Evolutionary conservation across 768 basidiomycete species (phyloP), one percentile per base, ranked within the genome.

Genomic region (Scleroderma bovista): DNA sequence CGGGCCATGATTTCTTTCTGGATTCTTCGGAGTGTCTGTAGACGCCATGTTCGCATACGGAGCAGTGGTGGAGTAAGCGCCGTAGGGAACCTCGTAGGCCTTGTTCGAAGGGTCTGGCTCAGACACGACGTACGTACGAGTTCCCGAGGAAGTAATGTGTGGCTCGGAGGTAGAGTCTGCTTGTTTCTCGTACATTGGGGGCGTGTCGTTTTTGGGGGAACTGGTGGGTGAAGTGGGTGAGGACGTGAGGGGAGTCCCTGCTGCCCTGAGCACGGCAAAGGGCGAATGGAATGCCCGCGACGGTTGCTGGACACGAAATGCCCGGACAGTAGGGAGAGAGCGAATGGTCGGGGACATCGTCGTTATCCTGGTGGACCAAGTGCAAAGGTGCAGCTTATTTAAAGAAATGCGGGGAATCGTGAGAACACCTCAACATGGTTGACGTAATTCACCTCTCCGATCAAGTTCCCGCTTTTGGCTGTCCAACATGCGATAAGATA

Each of bases 51-150:
- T 71, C 48, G 71, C 65, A 60, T 75, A 77, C 16, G 80, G 70
- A 2, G 72, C 64, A 19, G 77, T 75, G 26, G 72, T 71, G 37
- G 78, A 74, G 63, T 81, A 82, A 6, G 84, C 86, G 56, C 86
- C 86, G 11, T 80, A 77, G 2, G 86, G 86, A n/a, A 88, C 84
- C 56, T 77, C 70, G 57, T 86, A 86, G 29, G 78, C 77, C 38
- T 73, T 76, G 48, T 80, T 63, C 49, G 79, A 70, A 31, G 78
- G 74, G 66, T 87, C 83, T 34, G 86, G 86, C 62, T 84, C 75
- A 29, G 83, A 86, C 54, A 87, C 86, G 54, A 88, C 83, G 58
- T 88, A 84, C 31, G 81, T 83, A 50, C 75, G 81, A 26, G 75
- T 73, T 31, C 79, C 80, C 32, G 69, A 63, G 33, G 65, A 66